A percentile compares a stretch with the other conserved stretches of the same genome.
Conservation (phyloP, 441 rosid genomes). For the Erodium moschatum region DNA sequence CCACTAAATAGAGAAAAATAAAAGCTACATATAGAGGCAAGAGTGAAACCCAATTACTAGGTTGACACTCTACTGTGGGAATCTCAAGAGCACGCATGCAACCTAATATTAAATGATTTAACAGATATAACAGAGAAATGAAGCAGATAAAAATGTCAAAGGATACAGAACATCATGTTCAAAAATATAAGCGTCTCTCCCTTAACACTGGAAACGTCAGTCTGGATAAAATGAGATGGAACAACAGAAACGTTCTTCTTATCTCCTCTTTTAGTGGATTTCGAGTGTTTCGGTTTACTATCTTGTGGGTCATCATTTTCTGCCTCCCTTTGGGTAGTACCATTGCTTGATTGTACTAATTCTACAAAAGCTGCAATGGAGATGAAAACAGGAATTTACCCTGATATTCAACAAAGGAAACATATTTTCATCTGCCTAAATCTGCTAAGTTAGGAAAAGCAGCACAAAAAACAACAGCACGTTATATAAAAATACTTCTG, state of each 20-base stretch:
- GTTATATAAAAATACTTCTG: neutral
- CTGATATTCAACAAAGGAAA: constrained; percentile 1
- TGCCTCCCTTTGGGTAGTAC: constrained; percentile 66
- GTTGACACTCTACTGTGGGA: no score
- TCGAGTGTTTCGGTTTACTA: constrained; percentile 29
- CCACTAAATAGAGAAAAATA: no score
- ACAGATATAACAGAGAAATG: constrained; percentile 13
- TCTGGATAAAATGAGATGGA: constrained; percentile 71
- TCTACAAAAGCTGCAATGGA: constrained; percentile 66
- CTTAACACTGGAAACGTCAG: constrained; percentile 70
- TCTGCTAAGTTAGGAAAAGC: constrained; percentile 10
- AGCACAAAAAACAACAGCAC: neutral
- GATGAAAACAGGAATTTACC: constrained; percentile 4
- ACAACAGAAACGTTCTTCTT: constrained; percentile 51
- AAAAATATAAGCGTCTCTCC: constrained; percentile 75
- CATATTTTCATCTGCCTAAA: constrained; percentile 4
- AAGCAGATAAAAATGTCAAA: constrained; percentile 18
- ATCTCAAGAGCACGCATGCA: no score
- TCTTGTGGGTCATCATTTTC: constrained; percentile 38
- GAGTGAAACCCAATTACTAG: no score
- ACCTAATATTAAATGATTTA: neutral
- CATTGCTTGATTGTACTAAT: constrained; percentile 80
- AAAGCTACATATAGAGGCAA: no score
- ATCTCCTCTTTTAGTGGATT: constrained; percentile 44
- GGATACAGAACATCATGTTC: constrained; percentile 90